Base-by-base conservation (phyloP, 2,329 filamentous ascomycete genomes). In the Pseudogymnoascus sp. region DNA sequence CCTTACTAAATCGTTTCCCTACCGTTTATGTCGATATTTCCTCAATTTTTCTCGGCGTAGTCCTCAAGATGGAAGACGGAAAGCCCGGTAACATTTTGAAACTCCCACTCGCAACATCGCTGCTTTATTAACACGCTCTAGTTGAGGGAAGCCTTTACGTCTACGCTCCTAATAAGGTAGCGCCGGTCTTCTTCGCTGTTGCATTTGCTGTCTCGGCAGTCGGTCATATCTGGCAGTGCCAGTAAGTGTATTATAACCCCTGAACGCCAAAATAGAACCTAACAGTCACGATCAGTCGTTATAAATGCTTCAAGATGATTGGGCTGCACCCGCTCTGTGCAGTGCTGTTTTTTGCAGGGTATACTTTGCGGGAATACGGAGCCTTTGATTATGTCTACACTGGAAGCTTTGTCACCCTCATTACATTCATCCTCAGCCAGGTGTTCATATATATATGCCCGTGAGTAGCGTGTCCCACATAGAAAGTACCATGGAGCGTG, bases 221-320 rank as follows among this genome's bases (percentile, higher is more conserved):
- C 25, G 66, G 75, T 1, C 81, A 84, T 67, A 70, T 78, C n/a
- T 84, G 78, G 73, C 82, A 84, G 68, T 82, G 78, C 65, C 74
- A 75, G 83, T 85, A 69, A 73, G 79, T 75, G 34, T 14, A 42
- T 28, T 34, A 5, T 37, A 46, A 25, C 16, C n/a, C 16, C 21
- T 68, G 63, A 56, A 65, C 43, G 64, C 65, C 38, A 37, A n/a
- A 28, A 56, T 42, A 4, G 34, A 36, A 5, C 16, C 28, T 36
- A 34, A 21, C 36, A 56, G 4, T 23, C 28, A 18, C 5, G 25
- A 53, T 18, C 59, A 83, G 81, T 37, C 79, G 75, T 62, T 82
- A 84, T 67, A 81, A 79, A 63, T 81, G 77, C 67, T 85, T 80
- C 78, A 77, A 76, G 38, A 73, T 83, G 37, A 84, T 81, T 0